Conservation (phyloP, 2,329 filamentous ascomycete genomes). For the Aspergillus pseudonomiae region DNA sequence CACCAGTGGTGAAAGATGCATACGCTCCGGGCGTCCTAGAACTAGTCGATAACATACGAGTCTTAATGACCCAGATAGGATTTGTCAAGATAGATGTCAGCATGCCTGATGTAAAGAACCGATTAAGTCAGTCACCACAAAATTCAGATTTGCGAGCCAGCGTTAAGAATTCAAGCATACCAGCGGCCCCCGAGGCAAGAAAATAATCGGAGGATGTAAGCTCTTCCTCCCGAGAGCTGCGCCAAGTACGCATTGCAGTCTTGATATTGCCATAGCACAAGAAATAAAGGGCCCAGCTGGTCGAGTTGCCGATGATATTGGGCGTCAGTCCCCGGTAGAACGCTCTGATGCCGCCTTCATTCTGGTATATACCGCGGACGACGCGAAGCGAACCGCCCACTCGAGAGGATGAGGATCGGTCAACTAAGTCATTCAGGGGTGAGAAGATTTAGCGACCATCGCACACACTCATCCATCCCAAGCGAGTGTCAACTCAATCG, state of each 20-base stretch:
- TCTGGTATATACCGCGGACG: conserved; percentile 53
- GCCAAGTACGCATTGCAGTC: conserved; percentile 51
- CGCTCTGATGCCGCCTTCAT: conserved; percentile 64
- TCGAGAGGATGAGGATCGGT: conserved; percentile 51
- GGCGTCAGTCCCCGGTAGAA: conserved; percentile 89
- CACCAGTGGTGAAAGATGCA: conserved; percentile 72
- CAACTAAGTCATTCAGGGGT: conserved; percentile 48
- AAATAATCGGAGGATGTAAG: conserved; percentile 76
- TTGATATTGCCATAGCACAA: conserved; percentile 69
- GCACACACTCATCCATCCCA: background rate
- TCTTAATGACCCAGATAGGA: conserved; percentile 98
- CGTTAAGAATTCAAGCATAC: conserved; percentile 35
- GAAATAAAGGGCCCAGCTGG: conserved; percentile 92
- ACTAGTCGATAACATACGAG: conserved; percentile 90
- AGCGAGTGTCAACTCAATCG: background rate
- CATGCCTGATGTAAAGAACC: conserved; percentile 53
- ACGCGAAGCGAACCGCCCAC: conserved; percentile 58
- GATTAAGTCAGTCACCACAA: background rate
- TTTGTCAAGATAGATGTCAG: conserved; percentile 84
- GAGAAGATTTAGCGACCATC: background rate
- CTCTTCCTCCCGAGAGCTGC: conserved; percentile 34
- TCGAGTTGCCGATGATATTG: conserved; percentile 87
- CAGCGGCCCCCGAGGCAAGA: conserved; percentile 67
- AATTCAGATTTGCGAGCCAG: conserved; percentile 2
- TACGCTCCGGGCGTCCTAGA: conserved; percentile 76